Conservation (phyloP, 2,329 filamentous ascomycete species). For the Paramyrothecium roridum region DNA sequence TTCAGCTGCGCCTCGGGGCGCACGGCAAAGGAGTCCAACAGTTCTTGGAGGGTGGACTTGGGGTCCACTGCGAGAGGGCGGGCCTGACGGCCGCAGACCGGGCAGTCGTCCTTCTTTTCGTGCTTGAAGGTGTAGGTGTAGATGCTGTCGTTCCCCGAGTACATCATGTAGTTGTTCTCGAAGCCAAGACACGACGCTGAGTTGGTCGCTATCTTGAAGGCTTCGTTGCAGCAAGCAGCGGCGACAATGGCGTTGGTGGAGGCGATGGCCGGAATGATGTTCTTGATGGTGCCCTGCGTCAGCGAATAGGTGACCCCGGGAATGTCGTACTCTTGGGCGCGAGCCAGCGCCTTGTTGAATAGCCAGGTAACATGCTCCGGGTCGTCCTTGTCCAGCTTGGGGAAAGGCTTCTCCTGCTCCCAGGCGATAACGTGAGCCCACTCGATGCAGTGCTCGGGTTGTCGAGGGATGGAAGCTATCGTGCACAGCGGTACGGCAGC, state of each 20-base stretch:
- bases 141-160: constrained; percentile 90
- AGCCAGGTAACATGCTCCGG: constrained; percentile 98
- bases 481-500: constrained; percentile 97
- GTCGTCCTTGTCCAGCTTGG: constrained; percentile 89
- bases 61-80: constrained; percentile 72
- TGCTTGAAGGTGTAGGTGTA: constrained; percentile 98
- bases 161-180: constrained; percentile 97
- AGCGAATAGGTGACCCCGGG: constrained; percentile 89
- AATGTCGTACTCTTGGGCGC: constrained; percentile 87
- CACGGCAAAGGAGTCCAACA: constrained; percentile 79
- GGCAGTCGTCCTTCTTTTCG: constrained; percentile 90
- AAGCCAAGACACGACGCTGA: constrained; percentile 76
- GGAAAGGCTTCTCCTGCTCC: constrained; percentile 82
- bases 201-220: constrained; percentile 85
- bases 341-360: constrained; percentile 76
- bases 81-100: constrained; percentile 84
- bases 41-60: constrained; percentile 71
- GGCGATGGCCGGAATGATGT: constrained; percentile 97
- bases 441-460: constrained; percentile 97
- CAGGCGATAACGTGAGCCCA: constrained; percentile 99
- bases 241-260: constrained; percentile 97
- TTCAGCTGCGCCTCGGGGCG: constrained; percentile 90
- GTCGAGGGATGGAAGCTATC: constrained; percentile 90
- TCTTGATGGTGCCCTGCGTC: constrained; percentile 97
- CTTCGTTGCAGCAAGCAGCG: constrained; percentile 93